phyloP scores from a whole-genome alignment of 768 basidiomycete genomes.

The Tylopilus rubrobrunneus region DNA sequence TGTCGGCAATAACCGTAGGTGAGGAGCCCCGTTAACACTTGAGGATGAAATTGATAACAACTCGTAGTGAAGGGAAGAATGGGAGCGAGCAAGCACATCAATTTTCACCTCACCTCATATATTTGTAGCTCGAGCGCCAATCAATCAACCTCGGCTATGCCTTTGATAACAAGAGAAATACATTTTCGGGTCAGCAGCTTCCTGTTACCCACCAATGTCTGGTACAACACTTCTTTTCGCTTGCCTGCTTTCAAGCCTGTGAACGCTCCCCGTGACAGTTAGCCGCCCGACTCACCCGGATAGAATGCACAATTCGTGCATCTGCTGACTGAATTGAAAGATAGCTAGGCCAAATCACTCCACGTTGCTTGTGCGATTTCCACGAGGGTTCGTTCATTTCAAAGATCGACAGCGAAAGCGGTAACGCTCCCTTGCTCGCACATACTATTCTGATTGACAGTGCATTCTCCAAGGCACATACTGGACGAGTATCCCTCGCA shows the following conservation, averaged over 20 bases:
- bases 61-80: no score
- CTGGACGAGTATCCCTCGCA: background rate
- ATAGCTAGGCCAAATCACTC: background rate
- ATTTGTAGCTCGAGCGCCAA: background rate
- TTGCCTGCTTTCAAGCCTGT: constrained; percentile 2
- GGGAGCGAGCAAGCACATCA: background rate
- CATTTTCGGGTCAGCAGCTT: background rate
- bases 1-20: background rate
- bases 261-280: background rate
- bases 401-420: background rate
- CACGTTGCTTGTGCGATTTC: background rate
- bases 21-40: background rate
- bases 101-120: background rate
- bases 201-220: background rate
- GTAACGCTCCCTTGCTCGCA: background rate
- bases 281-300: background rate
- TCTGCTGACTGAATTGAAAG: background rate
- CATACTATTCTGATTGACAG: background rate
- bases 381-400: background rate
- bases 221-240: constrained; percentile 4
- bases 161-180: no score
- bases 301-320: background rate
- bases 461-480: background rate
- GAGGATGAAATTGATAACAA: background rate
- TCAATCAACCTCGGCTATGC: background rate